Conservation (phyloP, 2,329 filamentous ascomycete species). For the Pseudomassariella vexata region DNA sequence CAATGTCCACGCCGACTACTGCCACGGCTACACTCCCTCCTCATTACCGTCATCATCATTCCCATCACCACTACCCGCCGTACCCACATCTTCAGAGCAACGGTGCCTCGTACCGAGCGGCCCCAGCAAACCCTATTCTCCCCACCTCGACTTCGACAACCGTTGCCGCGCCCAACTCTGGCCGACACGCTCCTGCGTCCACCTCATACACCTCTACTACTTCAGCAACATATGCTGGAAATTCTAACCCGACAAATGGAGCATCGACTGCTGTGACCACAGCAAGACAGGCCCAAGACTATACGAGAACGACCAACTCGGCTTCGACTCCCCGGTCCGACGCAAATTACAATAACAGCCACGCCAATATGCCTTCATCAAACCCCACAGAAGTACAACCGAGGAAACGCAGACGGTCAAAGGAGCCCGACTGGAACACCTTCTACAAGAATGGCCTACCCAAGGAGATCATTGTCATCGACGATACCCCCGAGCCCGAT, state of each 20-base stretch:
- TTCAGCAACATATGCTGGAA: constrained; percentile 13
- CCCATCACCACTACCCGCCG: constrained; percentile 39
- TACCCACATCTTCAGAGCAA: constrained; percentile 18
- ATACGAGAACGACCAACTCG: constrained; percentile 21
- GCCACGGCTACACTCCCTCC: constrained; percentile 67
- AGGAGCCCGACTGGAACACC: constrained; percentile 68
- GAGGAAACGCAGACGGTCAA: constrained; percentile 51
- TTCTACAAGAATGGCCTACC: constrained; percentile 82
- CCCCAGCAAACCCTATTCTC: constrained; percentile 28
- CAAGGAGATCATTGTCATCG: constrained; percentile 81
- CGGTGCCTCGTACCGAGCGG: constrained; percentile 39
- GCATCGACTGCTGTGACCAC: constrained; percentile 25
- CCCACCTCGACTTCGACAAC: constrained; percentile 31
- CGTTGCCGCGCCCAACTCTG: constrained; percentile 13
- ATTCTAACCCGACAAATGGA: constrained; percentile 27
- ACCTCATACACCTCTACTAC: constrained; percentile 23
- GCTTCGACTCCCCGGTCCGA: constrained; percentile 25
- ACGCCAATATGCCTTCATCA: constrained; percentile 31
- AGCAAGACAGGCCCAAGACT: constrained; percentile 21
- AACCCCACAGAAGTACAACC: constrained; percentile 20
- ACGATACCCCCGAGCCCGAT: constrained; percentile 60
- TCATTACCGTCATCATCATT: constrained; percentile 56
- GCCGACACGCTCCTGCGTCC: constrained; percentile 20
- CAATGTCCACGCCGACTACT: constrained; percentile 78
- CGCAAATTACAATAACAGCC: constrained; percentile 21